Conservation (phyloP, 75 land plant species). For the Selaginella tamariscina region DNA sequence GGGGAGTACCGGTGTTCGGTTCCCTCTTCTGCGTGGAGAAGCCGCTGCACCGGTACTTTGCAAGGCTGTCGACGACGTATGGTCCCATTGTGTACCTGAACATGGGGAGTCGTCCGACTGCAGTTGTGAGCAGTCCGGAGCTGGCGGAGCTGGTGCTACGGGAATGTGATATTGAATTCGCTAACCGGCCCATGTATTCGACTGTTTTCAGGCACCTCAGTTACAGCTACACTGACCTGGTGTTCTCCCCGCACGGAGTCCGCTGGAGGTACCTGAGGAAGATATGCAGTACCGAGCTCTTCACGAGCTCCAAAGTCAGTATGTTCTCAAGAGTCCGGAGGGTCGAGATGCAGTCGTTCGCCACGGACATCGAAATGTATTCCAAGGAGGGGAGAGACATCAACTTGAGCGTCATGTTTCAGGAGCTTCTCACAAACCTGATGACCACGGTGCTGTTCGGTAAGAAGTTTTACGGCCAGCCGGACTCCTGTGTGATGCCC, state of each 20-base stretch:
- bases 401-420: not conserved
- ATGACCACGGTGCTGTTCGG: not conserved
- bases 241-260: not conserved
- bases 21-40: not conserved
- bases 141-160: not conserved
- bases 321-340: not conserved
- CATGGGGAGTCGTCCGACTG: not conserved
- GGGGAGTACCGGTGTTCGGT: not conserved
- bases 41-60: not conserved
- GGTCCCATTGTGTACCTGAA: not conserved
- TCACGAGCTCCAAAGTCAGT: not conserved
- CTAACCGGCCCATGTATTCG: not conserved
- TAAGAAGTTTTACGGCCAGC: not conserved
- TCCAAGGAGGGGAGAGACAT: not conserved
- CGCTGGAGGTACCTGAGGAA: not conserved
- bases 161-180: not conserved
- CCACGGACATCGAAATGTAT: not conserved
- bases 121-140: not conserved
- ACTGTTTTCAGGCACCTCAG: not conserved
- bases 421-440: not conserved
- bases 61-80: not conserved
- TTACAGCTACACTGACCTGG: not conserved
- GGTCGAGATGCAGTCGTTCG: not conserved
- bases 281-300: not conserved
- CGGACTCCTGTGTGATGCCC: not conserved